Evolutionary conservation across 2,329 filamentous ascomycete species (phyloP), one percentile per base, ranked within the genome.

Genomic region (Exserohilum rostratum): DNA sequence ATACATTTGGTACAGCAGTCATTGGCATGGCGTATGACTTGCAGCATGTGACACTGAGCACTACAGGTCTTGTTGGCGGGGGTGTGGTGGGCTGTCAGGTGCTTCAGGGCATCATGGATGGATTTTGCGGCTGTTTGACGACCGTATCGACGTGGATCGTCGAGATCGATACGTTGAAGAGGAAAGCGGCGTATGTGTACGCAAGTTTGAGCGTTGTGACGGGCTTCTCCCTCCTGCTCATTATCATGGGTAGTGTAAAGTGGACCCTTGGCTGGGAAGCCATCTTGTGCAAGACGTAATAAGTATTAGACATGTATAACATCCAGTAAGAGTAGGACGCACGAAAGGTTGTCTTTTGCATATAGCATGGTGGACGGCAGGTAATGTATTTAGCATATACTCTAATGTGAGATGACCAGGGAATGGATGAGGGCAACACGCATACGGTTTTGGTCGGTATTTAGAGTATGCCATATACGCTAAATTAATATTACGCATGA

Each of bases 21-120:
- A 74, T 96, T 45, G 92, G 85, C 12, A 87, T 91, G 82, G 84
- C 86, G 27, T 96, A 85, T 79, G 90, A 96, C 68, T 77, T 96
- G 46, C 90, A 91, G 60, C 91, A 91, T 67, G 79, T 85, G 0
- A 54, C 62, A n/a, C 72, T 78, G 1, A 65, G 73, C 6, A 82
- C 81, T 0, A 83, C 81, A 0, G 73, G 69, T 0, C 29, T 72
- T 1, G 64, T 70, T 2, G 79, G 78, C 7, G 79, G 78, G 0
- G 74, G 78, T 0, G 31, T 70, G 0, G 55, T 78, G 0, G 75
- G 76, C 0, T 82, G 79, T 55, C 78, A 80, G 61, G 72, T 80
- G 1, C 56, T 82, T 46, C 78, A 81, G 59, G 79, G 79, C 2
- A 62, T 82, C 13, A 70, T 74, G 72, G 79, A 81, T 62, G 79